A percentile compares a stretch with the other conserved stretches of the same genome.
These are phyloP conservation scores for Kazachstania martiniae DNA, from an alignment of 805 yeast genomes.

Conservation along the genomic window DNA sequence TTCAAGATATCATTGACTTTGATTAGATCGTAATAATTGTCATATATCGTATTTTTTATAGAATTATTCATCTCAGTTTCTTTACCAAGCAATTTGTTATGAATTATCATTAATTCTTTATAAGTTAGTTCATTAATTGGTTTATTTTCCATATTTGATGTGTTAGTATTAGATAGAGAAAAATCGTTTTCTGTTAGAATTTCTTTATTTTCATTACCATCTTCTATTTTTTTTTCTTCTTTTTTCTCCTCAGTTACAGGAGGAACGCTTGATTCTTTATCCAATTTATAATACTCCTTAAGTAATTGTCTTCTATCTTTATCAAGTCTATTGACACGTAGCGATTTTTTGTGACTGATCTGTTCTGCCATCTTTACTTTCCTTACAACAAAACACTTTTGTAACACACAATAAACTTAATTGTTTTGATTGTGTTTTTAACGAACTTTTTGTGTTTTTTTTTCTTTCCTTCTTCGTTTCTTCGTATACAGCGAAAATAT, in stretches of 20 bases:
- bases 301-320: slow-evolving; percentile 17
- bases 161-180: too few relatives aligned
- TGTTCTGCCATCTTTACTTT: slow-evolving; percentile 19
- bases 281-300: slow-evolving; percentile 19
- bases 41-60: slow-evolving; percentile 62
- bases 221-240: background rate
- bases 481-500: too few relatives aligned
- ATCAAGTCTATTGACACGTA: slow-evolving; percentile 12
- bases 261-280: slow-evolving; percentile 1
- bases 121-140: slow-evolving; percentile 5
- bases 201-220: background rate
- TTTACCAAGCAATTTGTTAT: slow-evolving; percentile 19
- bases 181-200: too few relatives aligned
- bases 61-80: slow-evolving; percentile 29
- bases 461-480: background rate
- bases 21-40: slow-evolving; percentile 64
- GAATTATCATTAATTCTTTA: slow-evolving; percentile 16
- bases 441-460: too few relatives aligned
- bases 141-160: background rate
- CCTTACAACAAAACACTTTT: too few relatives aligned
- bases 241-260: background rate
- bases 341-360: slow-evolving; percentile 23
- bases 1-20: slow-evolving; percentile 48
- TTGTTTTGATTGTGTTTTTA: too few relatives aligned
- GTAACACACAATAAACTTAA: too few relatives aligned